Evolutionary conservation across 495 filamentous ascomycete species (phyloP).

Genomic region (Hypoxylon trugodes): DNA sequence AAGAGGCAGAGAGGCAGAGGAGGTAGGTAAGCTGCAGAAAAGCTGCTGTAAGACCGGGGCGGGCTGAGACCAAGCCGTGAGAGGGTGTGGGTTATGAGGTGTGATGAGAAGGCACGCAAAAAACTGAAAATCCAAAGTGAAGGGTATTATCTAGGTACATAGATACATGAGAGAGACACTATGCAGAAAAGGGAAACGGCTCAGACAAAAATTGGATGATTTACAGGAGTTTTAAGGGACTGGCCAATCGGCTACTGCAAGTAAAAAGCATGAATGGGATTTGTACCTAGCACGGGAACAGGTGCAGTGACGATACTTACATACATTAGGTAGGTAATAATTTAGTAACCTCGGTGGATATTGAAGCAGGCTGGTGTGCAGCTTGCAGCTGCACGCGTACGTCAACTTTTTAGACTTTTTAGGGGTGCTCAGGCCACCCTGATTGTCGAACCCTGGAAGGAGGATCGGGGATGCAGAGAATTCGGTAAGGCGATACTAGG

Average conservation of each 20-base stretch:
- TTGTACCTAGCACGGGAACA: neutral
- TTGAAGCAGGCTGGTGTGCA: slow-evolving; percentile 12
- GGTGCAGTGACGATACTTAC: slow-evolving; percentile 9
- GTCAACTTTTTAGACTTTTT: slow-evolving; percentile 13
- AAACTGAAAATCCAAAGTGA: no score
- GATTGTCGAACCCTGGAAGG: slow-evolving; percentile 13
- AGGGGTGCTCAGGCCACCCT: slow-evolving; percentile 32
- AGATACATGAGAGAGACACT: no score
- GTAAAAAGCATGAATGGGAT: neutral
- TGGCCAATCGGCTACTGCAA: slow-evolving; percentile 7
- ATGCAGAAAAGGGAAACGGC: slow-evolving; percentile 18
- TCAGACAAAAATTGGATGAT: slow-evolving; percentile 4
- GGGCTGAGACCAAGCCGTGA: slow-evolving; percentile 22
- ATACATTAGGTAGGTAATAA: slow-evolving; percentile 2
- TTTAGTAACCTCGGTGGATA: neutral
- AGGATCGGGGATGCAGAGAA: slow-evolving; percentile 35
- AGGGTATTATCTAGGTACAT: slow-evolving; percentile 4
- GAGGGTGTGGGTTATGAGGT: neutral
- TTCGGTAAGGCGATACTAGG: slow-evolving; percentile 32
- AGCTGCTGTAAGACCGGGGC: slow-evolving; percentile 7
- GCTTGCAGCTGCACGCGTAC: slow-evolving; percentile 17
- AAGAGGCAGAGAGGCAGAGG: slow-evolving; percentile 2
- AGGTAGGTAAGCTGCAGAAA: neutral
- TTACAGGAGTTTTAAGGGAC: no score
- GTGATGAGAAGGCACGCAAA: neutral